These are phyloP conservation scores for Stachybotrys chartarum DNA, from an alignment of 2,329 filamentous ascomycete genomes.

Conservation along the genomic window DNA sequence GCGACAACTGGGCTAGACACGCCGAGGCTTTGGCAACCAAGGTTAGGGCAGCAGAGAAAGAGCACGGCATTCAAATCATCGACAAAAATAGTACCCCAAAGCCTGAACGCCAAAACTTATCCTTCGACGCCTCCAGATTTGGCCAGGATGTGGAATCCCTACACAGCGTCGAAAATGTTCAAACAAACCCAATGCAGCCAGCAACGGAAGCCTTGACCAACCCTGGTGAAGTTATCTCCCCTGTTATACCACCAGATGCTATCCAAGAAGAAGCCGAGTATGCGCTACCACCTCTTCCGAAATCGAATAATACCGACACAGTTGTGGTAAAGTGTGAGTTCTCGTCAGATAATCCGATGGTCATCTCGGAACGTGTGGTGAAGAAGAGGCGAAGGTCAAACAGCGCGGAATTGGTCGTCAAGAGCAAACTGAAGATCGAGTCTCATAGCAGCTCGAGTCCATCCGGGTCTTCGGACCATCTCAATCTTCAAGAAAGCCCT, in stretches of 20 bases:
- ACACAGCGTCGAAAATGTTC: not conserved
- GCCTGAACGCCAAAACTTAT: not conserved
- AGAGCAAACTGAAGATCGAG: constrained; percentile 36
- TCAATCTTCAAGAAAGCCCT: constrained; percentile 47
- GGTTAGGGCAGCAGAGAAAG: constrained; percentile 34
- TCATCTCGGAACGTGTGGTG: constrained; percentile 43
- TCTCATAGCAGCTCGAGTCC: constrained; percentile 19
- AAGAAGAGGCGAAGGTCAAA: constrained; percentile 37
- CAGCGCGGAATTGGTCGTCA: constrained; percentile 11
- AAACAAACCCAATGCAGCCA: no score
- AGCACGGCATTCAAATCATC: constrained; percentile 23
- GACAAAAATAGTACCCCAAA: constrained; percentile 8
- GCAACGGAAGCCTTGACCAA: not conserved
- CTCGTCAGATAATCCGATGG: constrained; percentile 43
- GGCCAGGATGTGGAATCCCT: not conserved
- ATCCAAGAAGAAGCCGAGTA: not conserved
- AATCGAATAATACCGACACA: not conserved
- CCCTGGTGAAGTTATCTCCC: not conserved
- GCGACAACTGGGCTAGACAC: constrained; percentile 38
- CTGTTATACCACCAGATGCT: not conserved
- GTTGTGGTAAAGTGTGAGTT: constrained; percentile 40
- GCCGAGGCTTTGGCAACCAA: constrained; percentile 34
- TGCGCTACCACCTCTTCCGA: not conserved
- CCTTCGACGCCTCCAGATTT: not conserved
- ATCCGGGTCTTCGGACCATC: constrained; percentile 9